Evolutionary conservation across 2,329 filamentous ascomycete genomes (phyloP).

Genomic region (Penicillium fuscoglaucum): DNA sequence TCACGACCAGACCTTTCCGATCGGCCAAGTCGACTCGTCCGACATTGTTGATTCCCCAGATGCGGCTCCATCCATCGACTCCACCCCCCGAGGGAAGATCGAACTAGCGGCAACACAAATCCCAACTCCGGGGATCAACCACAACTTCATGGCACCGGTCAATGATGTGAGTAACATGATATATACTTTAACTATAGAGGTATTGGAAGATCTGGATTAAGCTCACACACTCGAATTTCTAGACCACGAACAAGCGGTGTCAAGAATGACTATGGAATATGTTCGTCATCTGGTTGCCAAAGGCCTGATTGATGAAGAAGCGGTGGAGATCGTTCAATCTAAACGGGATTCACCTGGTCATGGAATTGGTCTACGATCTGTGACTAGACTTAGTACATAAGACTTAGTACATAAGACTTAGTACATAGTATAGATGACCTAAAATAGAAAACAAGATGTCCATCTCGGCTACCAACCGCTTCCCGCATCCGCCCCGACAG

Average conservation of each 20-base stretch:
- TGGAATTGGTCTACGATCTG: conserved; percentile 28
- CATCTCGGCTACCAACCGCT: neutral
- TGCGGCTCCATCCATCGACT: conserved; percentile 15
- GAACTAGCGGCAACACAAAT: conserved; percentile 32
- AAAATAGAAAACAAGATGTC: neutral
- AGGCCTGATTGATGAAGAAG: conserved; percentile 21
- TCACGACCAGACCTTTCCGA: conserved; percentile 15
- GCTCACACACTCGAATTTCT: neutral
- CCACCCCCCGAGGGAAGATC: conserved; percentile 26
- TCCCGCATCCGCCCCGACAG: conserved; percentile 9
- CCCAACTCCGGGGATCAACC: conserved; percentile 32
- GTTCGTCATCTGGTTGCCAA: conserved; percentile 28
- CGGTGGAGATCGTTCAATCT: conserved; percentile 30
- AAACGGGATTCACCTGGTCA: conserved; percentile 33
- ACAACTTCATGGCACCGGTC: conserved; percentile 38
- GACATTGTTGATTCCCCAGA: conserved; percentile 23
- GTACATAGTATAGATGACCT: neutral
- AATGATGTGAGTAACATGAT: conserved; percentile 29
- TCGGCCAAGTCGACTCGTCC: conserved; percentile 26
- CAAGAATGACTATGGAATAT: conserved; percentile 40
- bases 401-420: neutral
- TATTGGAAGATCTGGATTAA: neutral
- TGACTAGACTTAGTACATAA: neutral
- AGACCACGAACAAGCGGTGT: conserved; percentile 36
- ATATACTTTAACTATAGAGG: neutral